Base-by-base conservation (phyloP, 768 basidiomycete species). In the Tephrocybe sp. region DNA sequence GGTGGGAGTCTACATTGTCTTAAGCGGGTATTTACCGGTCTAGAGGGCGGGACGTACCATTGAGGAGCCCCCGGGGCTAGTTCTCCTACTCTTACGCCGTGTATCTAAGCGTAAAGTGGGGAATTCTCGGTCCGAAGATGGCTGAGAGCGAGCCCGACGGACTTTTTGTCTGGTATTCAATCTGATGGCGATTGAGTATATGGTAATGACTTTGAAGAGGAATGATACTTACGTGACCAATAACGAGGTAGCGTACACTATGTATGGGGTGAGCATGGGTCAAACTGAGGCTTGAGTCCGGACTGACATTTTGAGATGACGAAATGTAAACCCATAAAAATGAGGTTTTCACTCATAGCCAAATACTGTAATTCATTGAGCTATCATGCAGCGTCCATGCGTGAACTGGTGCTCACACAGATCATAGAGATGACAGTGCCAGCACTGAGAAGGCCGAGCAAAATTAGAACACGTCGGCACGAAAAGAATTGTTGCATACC, bases 301-400 rank as follows among this genome's bases (percentile, higher is more conserved):
- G 18, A 56, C 73, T 30, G 34, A 75, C 73, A 41, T 54, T 75
- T 75, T 42, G 63, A 58, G 38, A 75, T 74, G n/a, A 71, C 62
- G 46, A 75, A 73, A 52, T 75, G 74, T 15, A 75, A 48, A 15
- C 70, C 73, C 64, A 75, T 64, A 53, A 75, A 75, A 17, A 74
- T 55, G 3, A 74, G 62, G 41, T 71, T 74, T 24, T 56, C 30
- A 3, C 15, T 6, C 53, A 54, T 51, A 2, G 50, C 32, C n/a
- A 58, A 37, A 32, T 45, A 45, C 41, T 20, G 23, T n/a, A 17
- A 36, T 36, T 36, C 8, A 12, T 3, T 28, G 24, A 23, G 26
- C 3, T n/a, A 15, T 20, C 0, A 14, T 36, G 1, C 3, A n/a
- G 8, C 12, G 11, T 24, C 17, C 11, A 21, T 3, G 8, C 9